Evolutionary conservation across 2,329 filamentous ascomycete species (phyloP), one percentile per base, ranked within the genome.

Genomic region (Alternaria sp.): DNA sequence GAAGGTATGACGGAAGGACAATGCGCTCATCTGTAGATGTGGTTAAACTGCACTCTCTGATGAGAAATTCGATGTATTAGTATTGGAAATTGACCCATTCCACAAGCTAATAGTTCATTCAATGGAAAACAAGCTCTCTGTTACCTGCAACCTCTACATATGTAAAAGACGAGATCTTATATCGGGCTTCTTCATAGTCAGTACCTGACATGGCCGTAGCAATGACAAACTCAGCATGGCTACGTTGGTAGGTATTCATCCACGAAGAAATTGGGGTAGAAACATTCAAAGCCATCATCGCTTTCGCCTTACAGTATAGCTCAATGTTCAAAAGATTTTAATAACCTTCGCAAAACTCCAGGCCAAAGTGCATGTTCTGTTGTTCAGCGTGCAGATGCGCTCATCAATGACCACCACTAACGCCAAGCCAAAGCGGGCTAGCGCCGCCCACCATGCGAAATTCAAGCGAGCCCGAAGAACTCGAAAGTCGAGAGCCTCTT

Each of bases 401-500:
- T 41, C 51, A 26, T 25, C 33, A n/a, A n/a, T 37, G 33, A 37
- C 33, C 12, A 54, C 21, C 33, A 53, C n/a, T 7, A 7, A 18
- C 49, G 49, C 49, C 49, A 53, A 41, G 14, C 49, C 49, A 20
- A 37, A 53, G 8, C 14, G 14, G 49, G 49, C 49, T 53, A 53
- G 49, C 49, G 49, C 20, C 14, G 37, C 49, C 49, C 49, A 53
- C 28, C 49, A 41, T 41, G 37, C 37, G 37, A 41, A 41, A 41
- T 41, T 41, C 37, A 41, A 51, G 59, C 25, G 51, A 45, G 44
- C 59, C 59, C 59, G 37, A 41, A 41, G 37, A 41, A 61, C 59
- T 30, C 51, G 56, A 60, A 47, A 55, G 50, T 62, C 60, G 60
- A 56, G 51, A 50, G 55, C 46, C 18, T 62, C 58, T 57, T 61